A percentile compares a stretch with the other conserved stretches of the same genome.
Conservation (phyloP, 805 yeast genomes). For the Kuraishia ogatae region DNA sequence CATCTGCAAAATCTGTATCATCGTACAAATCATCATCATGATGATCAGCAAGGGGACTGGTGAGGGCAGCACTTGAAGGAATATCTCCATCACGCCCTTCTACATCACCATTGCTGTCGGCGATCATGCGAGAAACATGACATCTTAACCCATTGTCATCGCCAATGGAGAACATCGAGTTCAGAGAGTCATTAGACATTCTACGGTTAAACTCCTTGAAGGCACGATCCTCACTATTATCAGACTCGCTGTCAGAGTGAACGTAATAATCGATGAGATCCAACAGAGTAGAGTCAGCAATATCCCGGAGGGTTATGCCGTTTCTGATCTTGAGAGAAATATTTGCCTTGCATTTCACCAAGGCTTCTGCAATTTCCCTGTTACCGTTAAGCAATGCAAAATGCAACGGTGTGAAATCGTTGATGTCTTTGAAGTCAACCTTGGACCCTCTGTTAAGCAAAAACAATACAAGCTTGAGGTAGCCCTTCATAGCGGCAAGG, state of each 20-base stretch:
- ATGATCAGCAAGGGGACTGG: not conserved
- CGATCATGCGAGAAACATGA: slow-evolving; percentile 11
- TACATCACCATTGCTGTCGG: not conserved
- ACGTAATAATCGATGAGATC: slow-evolving; percentile 18
- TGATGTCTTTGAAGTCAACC: slow-evolving; percentile 64
- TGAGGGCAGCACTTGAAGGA: not conserved
- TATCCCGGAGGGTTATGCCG: slow-evolving; percentile 33
- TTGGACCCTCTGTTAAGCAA: slow-evolving; percentile 58
- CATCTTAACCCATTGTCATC: slow-evolving; percentile 15
- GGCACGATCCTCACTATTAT: slow-evolving; percentile 3
- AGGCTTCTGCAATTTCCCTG: slow-evolving; percentile 51
- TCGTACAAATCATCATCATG: slow-evolving; percentile 1
- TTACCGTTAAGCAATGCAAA: slow-evolving; percentile 76
- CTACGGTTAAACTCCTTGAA: slow-evolving; percentile 9
- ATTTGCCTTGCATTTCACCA: slow-evolving; percentile 59
- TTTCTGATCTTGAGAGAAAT: slow-evolving; percentile 40
- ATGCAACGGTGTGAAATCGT: slow-evolving; percentile 83
- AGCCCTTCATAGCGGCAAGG: slow-evolving; percentile 72
- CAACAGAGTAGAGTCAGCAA: slow-evolving; percentile 30
- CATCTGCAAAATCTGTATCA: slow-evolving; percentile 3
- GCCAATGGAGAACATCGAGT: slow-evolving; percentile 9
- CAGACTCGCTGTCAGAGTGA: slow-evolving; percentile 1
- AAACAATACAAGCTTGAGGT: slow-evolving; percentile 48
- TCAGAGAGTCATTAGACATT: slow-evolving; percentile 18
- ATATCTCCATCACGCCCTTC: not conserved